These are phyloP conservation scores for Ganoderma sinense DNA, from an alignment of 1,284 basidiomycete genomes.

Conservation along the genomic window DNA sequence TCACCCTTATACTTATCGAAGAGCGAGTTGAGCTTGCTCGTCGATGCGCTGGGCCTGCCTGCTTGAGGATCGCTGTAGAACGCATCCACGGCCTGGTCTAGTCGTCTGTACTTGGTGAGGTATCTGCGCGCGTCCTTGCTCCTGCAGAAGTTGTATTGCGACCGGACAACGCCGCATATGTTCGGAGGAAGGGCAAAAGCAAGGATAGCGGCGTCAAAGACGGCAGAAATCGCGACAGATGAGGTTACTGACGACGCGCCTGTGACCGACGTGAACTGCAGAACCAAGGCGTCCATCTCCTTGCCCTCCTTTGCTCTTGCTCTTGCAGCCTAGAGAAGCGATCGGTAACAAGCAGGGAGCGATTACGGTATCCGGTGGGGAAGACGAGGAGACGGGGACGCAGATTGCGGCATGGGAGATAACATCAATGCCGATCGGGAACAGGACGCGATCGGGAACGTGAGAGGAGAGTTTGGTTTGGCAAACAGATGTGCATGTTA, in stretches of 20 bases:
- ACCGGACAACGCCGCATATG: not conserved
- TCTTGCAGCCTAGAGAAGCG: conserved; percentile 14
- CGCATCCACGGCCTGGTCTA: conserved; percentile 81
- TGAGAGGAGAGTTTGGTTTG: not conserved
- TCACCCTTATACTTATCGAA: conserved; percentile 86
- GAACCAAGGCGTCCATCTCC: conserved; percentile 54
- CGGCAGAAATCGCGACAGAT: not conserved
- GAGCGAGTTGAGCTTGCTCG: conserved; percentile 65
- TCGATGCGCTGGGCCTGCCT: conserved; percentile 49
- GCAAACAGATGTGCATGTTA: not conserved
- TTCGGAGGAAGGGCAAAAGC: conserved; percentile 26
- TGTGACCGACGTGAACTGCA: conserved; percentile 71
- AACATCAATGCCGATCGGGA: conserved; percentile 14
- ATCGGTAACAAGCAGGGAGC: not conserved
- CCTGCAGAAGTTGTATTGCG: conserved; percentile 39
- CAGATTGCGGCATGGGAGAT: conserved; percentile 1
- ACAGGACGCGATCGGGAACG: conserved; percentile 3
- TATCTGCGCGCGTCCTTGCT: conserved; percentile 75
- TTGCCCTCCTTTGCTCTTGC: conserved; percentile 34
- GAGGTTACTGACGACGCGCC: conserved; percentile 67
- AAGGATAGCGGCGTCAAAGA: not conserved
- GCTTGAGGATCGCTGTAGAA: conserved; percentile 63
- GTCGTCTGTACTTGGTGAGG: conserved; percentile 73
- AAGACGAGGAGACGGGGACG: not conserved
- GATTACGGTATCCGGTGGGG: not conserved